Evolutionary conservation across 2,329 filamentous ascomycete genomes (phyloP), one percentile per base, ranked within the genome.

Genomic region (Verticillium dahliae): DNA sequence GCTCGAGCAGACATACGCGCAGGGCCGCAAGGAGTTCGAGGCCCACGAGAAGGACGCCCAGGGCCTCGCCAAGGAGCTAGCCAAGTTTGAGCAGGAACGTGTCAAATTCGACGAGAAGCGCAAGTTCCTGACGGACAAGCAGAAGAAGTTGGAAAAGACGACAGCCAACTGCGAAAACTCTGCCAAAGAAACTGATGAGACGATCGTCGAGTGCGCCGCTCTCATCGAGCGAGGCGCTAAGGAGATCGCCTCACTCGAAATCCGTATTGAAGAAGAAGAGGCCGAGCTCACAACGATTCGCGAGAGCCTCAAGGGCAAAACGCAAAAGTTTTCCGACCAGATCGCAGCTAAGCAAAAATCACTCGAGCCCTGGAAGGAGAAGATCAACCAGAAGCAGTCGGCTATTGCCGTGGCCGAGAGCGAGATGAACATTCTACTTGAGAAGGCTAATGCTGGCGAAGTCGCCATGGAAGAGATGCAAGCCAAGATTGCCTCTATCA

Each of bases 31-130:
- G 69, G 90, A 96, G 65, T 93, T 89, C 66, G 92, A 96, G 67
- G 80, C 81, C 1, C 85, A 96, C 65, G 91, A 96, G 67, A 94
- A 96, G 75, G 84, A 91, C 59, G 88, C 89, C 0, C 91, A 97
- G 67, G 82, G 80, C 33, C 81, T 97, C 60, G 78, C 89, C 63
- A 97, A 97, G 72, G 91, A 98, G 72, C 88, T 95, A 76, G 88
- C 92, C 55, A 94, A 93, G 71, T 92, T 96, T 65, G 96, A 99
- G 71, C 97, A 98, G 72, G 95, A 98, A 71, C 88, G 89, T 27
- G 95, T 99, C 75, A 99, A 99, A 72, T 93, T 96, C 67, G 94
- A 98, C 66, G 96, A 99, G 75, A 98, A 98, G 81, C 89, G 90
- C 73, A 99, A 99, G 73, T 98, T 98, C 74, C 78, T 99, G 66